Evolutionary conservation across 176 grass and related monocot genomes (phyloP), one percentile per base, ranked within the genome.

Genomic region (Aegilops speltoides): DNA sequence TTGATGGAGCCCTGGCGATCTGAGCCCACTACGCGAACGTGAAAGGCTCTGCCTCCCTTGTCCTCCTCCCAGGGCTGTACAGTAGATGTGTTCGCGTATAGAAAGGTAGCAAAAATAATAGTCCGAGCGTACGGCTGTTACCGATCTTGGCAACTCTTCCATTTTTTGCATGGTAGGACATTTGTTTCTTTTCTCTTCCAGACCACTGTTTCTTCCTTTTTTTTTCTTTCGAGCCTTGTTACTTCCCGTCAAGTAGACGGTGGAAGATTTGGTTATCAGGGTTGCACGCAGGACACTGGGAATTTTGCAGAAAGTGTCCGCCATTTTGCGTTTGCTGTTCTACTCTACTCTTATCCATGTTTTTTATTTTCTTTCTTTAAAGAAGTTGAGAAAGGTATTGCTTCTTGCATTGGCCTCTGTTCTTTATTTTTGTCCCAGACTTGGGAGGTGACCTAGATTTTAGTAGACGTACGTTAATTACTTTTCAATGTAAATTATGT

Each of bases 1-100:
- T 90, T 63, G 94, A 99, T 72, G 97, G 97, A 43, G 84, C 73
- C 66, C 70, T 95, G 31, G 93, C 93, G 48, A 91, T 95, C 68
- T 95, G 76, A 88, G 43, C 9, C 46, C 12, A 45, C 54, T 26
- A 63, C 23, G 68, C 59, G 16, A 68, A 79, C 16, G 16, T 59
- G 5, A 28, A 31, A 15, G 22, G 72, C 43, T 46, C 43, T 0
- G 43, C 11, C 43, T 46, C 43, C 43, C 43, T 46, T 46, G 43
- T 46, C 43, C 43, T 75, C 32, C 14, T 17, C 62, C 45, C 59
- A 68, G 38, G 48, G 78, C 46, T 91, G 93, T 82, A 89, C 69
- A 91, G 86, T 69, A 77, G 79, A 85, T 84, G 38, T 83, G 64
- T 70, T 84, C 80, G 63, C 87, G 10, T 90, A 86, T 86, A 92